Evolutionary conservation across 176 grass and related monocot species (phyloP).

Genomic region (Otatea glauca): DNA sequence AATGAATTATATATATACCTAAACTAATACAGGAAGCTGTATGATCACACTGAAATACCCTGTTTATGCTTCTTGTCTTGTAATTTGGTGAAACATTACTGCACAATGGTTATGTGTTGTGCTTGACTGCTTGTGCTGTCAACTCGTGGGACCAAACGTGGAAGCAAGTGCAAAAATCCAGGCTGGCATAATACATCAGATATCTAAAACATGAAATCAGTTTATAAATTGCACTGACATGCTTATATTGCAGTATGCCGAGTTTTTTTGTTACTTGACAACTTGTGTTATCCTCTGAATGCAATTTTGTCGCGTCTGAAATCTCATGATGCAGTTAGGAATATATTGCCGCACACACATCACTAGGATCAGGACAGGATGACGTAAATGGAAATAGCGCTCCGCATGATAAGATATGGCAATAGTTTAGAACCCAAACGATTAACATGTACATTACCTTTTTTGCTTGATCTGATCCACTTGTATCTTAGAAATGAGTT

Average conservation of each 20-base stretch:
- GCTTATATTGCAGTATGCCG: background rate
- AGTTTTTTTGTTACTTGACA: background rate
- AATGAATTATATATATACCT: background rate
- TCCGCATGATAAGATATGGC: conserved; percentile 18
- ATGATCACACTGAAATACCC: background rate
- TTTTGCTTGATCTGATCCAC: conserved; percentile 35
- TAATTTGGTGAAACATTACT: conserved; percentile 28
- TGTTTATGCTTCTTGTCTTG: background rate
- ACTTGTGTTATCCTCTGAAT: conserved; percentile 31
- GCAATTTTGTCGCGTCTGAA: background rate
- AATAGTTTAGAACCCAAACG: conserved; percentile 33
- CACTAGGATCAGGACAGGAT: conserved; percentile 29
- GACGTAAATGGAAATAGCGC: conserved; percentile 14
- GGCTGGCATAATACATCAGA: background rate
- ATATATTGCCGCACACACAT: conserved; percentile 14
- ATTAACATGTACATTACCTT: conserved; percentile 36
- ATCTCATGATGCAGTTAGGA: conserved; percentile 6
- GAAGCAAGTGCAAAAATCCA: conserved; percentile 25
- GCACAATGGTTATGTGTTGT: conserved; percentile 25
- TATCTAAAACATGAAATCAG: background rate
- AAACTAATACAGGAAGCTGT: conserved; percentile 22
- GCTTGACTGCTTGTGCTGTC: background rate
- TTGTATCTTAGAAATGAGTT: background rate
- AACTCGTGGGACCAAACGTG: background rate
- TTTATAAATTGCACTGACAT: conserved; percentile 5